A percentile compares a stretch with the other conserved stretches of the same genome.
Evolutionary conservation across 805 yeast species (phyloP).

Genomic region (Helenozyma baotianmanensis): DNA sequence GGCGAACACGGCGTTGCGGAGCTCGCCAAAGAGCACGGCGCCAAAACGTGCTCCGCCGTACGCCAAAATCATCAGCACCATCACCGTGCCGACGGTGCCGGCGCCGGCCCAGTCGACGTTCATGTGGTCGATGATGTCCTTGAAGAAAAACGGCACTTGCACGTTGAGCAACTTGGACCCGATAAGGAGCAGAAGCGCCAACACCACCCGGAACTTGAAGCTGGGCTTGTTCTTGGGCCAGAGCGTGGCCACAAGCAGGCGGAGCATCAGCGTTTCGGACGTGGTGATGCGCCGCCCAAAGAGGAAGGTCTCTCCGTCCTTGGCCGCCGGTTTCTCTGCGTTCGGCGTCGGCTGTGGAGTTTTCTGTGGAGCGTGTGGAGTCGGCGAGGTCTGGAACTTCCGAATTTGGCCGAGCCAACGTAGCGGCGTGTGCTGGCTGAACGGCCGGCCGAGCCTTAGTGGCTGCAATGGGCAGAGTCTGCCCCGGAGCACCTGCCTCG

Average conservation of each 20-base stretch:
- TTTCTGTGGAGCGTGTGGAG: too few species aligned
- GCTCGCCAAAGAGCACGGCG: slow-evolving; percentile 88
- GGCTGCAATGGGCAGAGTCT: too few species aligned
- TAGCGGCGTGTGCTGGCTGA: too few species aligned
- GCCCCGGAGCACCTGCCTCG: too few species aligned
- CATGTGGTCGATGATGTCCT: slow-evolving; percentile 82
- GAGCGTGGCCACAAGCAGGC: slow-evolving; percentile 60
- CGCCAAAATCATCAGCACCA: slow-evolving; percentile 65
- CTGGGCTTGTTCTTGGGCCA: slow-evolving; percentile 76
- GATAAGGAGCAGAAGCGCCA: slow-evolving; percentile 70
- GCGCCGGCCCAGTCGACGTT: slow-evolving; percentile 76
- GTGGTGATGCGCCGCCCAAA: slow-evolving; percentile 20
- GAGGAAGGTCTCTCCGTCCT: slow-evolving; percentile 2
- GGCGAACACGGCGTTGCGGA: slow-evolving; percentile 93
- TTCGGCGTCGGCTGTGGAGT: neutral
- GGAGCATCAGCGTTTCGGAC: slow-evolving; percentile 53
- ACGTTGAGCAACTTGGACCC: slow-evolving; percentile 84
- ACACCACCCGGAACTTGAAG: slow-evolving; percentile 66
- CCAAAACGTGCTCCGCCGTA: slow-evolving; percentile 95
- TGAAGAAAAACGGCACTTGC: slow-evolving; percentile 94
- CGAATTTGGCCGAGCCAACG: neutral
- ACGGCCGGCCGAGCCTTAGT: too few species aligned
- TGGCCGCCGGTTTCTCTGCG: neutral
- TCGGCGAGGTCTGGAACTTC: too few species aligned
- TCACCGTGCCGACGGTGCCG: slow-evolving; percentile 63